These are phyloP conservation scores for Sphenostylis stenocarpa DNA, from an alignment of 306 rosid species.

Conservation along the genomic window DNA sequence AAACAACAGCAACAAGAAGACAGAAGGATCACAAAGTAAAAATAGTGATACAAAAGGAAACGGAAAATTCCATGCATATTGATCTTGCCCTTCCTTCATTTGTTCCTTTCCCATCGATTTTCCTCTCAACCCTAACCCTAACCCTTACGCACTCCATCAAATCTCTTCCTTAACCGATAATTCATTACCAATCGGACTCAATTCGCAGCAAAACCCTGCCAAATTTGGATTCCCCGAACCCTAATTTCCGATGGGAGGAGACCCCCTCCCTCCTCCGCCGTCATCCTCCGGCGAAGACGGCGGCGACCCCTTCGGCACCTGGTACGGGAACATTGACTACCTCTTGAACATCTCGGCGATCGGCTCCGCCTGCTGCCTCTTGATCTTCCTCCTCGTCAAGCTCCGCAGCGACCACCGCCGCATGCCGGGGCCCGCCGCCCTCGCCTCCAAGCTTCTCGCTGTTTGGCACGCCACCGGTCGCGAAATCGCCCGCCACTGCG, in stretches of 20 bases:
- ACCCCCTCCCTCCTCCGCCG: slow-evolving; percentile 58
- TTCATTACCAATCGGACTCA: slow-evolving; percentile 9
- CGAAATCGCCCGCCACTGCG: slow-evolving; percentile 87
- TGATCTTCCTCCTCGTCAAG: slow-evolving; percentile 81
- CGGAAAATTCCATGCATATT: slow-evolving; percentile 8
- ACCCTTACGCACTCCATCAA: slow-evolving; percentile 8
- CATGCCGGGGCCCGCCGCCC: slow-evolving; percentile 86
- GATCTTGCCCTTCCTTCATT: not conserved
- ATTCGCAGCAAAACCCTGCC: slow-evolving; percentile 17
- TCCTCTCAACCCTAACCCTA: slow-evolving; percentile 31
- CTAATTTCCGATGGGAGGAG: slow-evolving; percentile 44
- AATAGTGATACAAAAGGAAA: not conserved
- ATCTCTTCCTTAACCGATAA: not conserved
- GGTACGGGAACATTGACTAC: slow-evolving; percentile 95
- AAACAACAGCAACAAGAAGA: not conserved
- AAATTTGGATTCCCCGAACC: slow-evolving; percentile 30
- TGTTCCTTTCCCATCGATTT: not conserved
- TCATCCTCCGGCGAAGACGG: slow-evolving; percentile 43
- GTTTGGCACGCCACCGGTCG: slow-evolving; percentile 91
- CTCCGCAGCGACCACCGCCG: slow-evolving; percentile 96
- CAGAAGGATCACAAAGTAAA: not conserved
- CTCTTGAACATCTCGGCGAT: slow-evolving; percentile 86
- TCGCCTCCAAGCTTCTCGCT: slow-evolving; percentile 77
- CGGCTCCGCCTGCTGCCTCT: slow-evolving; percentile 72
- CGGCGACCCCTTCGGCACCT: slow-evolving; percentile 41